phyloP scores from a whole-genome alignment of 805 yeast genomes.

The Metschnikowia proteae region DNA sequence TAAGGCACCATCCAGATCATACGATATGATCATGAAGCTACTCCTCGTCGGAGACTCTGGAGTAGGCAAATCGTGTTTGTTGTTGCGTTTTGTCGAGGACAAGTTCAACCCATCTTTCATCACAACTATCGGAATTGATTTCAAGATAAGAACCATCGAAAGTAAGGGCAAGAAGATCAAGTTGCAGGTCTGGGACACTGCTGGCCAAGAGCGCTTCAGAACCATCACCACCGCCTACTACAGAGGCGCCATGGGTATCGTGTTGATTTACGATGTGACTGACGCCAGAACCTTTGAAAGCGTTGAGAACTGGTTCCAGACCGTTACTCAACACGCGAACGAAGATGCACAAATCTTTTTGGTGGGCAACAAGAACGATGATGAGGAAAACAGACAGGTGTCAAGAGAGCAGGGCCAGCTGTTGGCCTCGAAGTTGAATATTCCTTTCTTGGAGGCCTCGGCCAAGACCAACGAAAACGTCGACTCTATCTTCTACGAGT shows the following conservation, averaged over 20 bases:
- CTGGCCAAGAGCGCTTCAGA: conserved; percentile 95
- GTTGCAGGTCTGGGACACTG: conserved; percentile 95
- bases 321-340: conserved; percentile 94
- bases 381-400: conserved; percentile 81
- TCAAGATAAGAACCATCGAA: conserved; percentile 94
- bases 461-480: conserved; percentile 94
- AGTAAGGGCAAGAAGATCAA: conserved; percentile 89
- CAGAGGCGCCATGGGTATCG: conserved; percentile 87
- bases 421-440: conserved; percentile 78
- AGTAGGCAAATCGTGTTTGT: conserved; percentile 84
- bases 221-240: conserved; percentile 91
- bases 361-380: conserved; percentile 96
- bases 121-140: conserved; percentile 97
- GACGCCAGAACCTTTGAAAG: conserved; percentile 90
- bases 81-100: conserved; percentile 91
- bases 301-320: conserved; percentile 91
- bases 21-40: conserved; percentile 88
- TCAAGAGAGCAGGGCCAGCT: conserved; percentile 86
- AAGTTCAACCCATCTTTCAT: conserved; percentile 95
- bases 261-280: conserved; percentile 78
- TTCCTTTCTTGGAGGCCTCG: conserved; percentile 93
- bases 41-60: conserved; percentile 91
- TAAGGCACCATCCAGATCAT: conserved; percentile 66
- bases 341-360: conserved; percentile 92
- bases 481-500: conserved; percentile 83